phyloP scores from a whole-genome alignment of 129 eudicot species.

The Flaveria bidentis region DNA sequence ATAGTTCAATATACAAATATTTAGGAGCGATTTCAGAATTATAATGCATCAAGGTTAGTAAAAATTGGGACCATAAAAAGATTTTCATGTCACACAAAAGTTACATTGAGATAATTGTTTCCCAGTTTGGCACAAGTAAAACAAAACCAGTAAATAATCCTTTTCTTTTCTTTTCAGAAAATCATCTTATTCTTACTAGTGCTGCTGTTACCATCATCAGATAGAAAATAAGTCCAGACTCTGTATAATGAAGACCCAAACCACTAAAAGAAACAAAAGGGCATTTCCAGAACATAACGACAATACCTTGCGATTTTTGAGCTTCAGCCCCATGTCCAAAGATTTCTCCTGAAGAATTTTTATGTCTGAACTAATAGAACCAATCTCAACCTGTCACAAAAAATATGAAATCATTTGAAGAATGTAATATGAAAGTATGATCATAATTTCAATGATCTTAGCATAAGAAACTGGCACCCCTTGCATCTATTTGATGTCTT shows the following conservation, averaged over 20 bases:
- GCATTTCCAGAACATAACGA: conserved; percentile 5
- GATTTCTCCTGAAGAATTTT: conserved; percentile 97
- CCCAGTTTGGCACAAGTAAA: not conserved
- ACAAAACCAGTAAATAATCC: not conserved
- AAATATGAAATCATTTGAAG: conserved; percentile 5
- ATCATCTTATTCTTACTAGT: not conserved
- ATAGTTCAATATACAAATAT: not conserved
- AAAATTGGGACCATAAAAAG: not conserved
- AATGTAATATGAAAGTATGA: conserved; percentile 12
- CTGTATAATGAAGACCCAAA: not conserved
- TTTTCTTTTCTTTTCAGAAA: not conserved
- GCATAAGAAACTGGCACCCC: conserved; percentile 3
- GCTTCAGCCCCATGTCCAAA: conserved; percentile 97
- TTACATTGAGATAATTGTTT: not conserved
- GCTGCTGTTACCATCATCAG: not conserved
- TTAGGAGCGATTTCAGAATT: no score
- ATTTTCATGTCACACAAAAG: not conserved
- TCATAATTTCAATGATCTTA: not conserved
- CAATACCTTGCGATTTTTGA: conserved; percentile 93
- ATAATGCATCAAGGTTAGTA: no score
- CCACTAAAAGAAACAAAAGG: conserved; percentile 1
- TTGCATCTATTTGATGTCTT: not conserved
- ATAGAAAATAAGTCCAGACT: not conserved
- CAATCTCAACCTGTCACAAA: conserved; percentile 76
- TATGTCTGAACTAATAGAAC: conserved; percentile 96